A percentile compares a stretch with the other conserved stretches of the same genome.
phyloP scores from a whole-genome alignment of 192 early-diverging fungal species.

The Gamsiella multidivaricata region DNA sequence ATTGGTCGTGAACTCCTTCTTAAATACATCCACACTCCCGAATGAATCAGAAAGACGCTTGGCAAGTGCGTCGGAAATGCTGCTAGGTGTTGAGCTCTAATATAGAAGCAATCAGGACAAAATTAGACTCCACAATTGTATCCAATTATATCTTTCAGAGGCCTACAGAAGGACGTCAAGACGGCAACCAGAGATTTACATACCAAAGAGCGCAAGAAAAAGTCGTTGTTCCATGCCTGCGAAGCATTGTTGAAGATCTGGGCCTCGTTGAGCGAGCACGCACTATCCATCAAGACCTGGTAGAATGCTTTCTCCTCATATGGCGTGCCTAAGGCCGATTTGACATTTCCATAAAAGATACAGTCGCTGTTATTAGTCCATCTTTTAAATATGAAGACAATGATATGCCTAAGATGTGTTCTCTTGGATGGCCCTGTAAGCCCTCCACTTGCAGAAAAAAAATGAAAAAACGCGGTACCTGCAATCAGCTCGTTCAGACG shows the following conservation, averaged over 20 bases:
- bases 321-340: conserved; percentile 37
- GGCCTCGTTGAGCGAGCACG: conserved; percentile 43
- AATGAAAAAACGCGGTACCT: conserved; percentile 30
- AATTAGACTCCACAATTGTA: too few relatives aligned
- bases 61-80: conserved; percentile 35
- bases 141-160: too few relatives aligned
- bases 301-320: conserved; percentile 43
- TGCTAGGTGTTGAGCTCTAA: conserved; percentile 15
- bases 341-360: background rate
- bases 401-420: background rate
- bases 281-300: conserved; percentile 51
- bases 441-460: too few relatives aligned
- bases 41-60: conserved; percentile 33
- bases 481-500: conserved; percentile 55
- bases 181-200: background rate
- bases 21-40: conserved; percentile 43
- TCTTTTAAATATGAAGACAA: background rate
- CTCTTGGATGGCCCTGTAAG: too few relatives aligned
- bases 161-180: too few relatives aligned
- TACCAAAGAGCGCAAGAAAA: conserved; percentile 58
- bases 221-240: conserved; percentile 61
- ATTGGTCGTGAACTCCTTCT: conserved; percentile 51
- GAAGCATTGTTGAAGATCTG: conserved; percentile 59
- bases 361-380: too few relatives aligned
- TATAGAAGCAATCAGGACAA: too few relatives aligned